Conservation (phyloP, 768 basidiomycete genomes). For the Pleurotus cornucopiae region DNA sequence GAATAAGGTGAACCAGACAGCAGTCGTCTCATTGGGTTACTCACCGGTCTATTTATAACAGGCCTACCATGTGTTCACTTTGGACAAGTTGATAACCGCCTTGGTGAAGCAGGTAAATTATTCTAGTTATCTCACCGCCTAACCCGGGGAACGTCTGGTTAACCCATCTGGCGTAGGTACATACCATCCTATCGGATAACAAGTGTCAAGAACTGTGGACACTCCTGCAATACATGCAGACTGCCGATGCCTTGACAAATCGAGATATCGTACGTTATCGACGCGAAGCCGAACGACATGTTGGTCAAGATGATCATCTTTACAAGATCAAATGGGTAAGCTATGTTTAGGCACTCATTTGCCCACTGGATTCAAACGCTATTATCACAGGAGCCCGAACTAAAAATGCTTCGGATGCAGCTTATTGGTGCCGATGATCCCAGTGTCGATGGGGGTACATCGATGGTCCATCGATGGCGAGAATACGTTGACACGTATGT, state of each 20-base stretch:
- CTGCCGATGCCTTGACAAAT: constrained; percentile 44
- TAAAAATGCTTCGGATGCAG: constrained; percentile 55
- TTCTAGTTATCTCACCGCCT: constrained; percentile 7
- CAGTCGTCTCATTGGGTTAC: constrained; percentile 12
- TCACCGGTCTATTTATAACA: constrained; percentile 34
- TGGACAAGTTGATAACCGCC: constrained; percentile 88
- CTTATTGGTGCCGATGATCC: constrained; percentile 61
- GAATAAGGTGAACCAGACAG: constrained; percentile 53
- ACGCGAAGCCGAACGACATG: constrained; percentile 72
- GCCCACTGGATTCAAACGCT: constrained; percentile 3
- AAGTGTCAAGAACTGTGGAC: constrained; percentile 85
- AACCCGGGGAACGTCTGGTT: constrained; percentile 1
- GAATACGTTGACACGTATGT: constrained; percentile 75
- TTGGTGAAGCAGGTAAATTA: constrained; percentile 84
- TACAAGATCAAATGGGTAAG: constrained; percentile 80
- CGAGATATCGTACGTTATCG: constrained; percentile 76
- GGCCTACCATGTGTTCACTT: constrained; percentile 89
- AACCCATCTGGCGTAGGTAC: constrained; percentile 50
- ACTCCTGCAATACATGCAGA: constrained; percentile 64
- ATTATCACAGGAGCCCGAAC: constrained; percentile 45
- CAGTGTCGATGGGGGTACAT: constrained; percentile 54
- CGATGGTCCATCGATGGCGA: constrained; percentile 56
- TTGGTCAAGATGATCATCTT: constrained; percentile 71
- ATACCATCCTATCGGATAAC: constrained; percentile 78
- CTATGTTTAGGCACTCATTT: constrained; percentile 18